These are phyloP conservation scores for Neofusicoccum ribis DNA, from an alignment of 2,329 filamentous ascomycete species.

Conservation along the genomic window DNA sequence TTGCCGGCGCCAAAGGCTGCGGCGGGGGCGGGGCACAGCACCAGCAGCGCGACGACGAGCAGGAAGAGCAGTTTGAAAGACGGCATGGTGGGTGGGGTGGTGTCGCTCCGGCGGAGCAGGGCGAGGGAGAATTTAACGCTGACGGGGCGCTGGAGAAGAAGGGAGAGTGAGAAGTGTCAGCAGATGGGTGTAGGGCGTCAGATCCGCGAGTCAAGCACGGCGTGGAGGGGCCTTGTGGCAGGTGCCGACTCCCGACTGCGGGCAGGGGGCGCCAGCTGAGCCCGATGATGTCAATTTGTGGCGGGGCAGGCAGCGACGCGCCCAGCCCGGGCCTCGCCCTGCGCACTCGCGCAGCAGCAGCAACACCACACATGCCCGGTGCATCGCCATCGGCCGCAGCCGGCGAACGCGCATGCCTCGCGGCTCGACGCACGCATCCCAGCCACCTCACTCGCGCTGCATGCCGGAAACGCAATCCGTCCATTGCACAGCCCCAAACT, in stretches of 20 bases:
- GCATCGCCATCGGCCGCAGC: too few species aligned
- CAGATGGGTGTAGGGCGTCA: neutral
- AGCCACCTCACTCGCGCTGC: neutral
- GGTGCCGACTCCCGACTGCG: constrained; percentile 1
- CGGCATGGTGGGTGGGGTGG: constrained; percentile 30
- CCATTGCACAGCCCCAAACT: neutral
- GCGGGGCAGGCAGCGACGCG: neutral
- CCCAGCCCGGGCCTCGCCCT: too few species aligned
- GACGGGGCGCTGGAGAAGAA: neutral
- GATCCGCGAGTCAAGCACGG: neutral
- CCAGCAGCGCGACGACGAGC: constrained; percentile 37
- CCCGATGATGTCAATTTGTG: neutral
- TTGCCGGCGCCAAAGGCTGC: constrained; percentile 52
- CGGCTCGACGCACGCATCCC: neutral
- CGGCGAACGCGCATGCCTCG: too few species aligned
- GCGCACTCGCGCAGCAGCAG: too few species aligned
- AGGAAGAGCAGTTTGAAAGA: constrained; percentile 37
- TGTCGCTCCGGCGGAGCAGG: neutral
- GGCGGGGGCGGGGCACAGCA: constrained; percentile 37
- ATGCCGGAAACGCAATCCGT: neutral
- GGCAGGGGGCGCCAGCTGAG: neutral
- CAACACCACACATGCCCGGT: too few species aligned
- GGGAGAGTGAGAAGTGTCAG: neutral
- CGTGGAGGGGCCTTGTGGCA: neutral
- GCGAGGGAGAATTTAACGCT: neutral